Conservation (phyloP, 2,329 filamentous ascomycete genomes). For the Fusarium oxysporum region DNA sequence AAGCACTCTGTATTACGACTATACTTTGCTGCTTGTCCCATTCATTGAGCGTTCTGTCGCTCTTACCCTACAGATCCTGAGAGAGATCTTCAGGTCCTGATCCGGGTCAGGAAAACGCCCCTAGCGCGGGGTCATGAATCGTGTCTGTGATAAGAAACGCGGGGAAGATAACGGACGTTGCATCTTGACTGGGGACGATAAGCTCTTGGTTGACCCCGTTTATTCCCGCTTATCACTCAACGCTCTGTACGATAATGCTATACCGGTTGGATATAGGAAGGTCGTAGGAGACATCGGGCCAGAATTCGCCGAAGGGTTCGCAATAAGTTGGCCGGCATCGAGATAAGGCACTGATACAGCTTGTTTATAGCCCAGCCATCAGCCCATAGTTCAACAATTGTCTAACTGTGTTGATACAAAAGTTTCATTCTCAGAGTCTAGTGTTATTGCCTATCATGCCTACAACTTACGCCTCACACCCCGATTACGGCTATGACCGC, state of each 20-base stretch:
- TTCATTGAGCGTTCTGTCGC: neutral
- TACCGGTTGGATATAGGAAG: neutral
- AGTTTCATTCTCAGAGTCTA: neutral
- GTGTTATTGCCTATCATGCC: neutral
- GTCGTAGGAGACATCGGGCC: neutral
- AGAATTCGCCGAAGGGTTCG: neutral
- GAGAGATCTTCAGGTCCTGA: rapidly evolving
- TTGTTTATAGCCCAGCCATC: neutral
- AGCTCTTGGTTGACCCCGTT: neutral
- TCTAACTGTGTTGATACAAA: neutral
- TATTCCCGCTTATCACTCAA: neutral
- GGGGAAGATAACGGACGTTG: neutral
- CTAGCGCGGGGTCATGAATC: neutral
- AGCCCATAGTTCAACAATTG: neutral
- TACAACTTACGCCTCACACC: neutral
- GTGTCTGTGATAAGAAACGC: neutral
- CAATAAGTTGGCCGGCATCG: neutral
- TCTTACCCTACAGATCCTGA: neutral
- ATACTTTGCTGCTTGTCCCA: neutral
- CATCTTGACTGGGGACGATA: neutral
- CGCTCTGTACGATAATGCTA: rapidly evolving
- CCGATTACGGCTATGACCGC: neutral
- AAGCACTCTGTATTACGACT: rapidly evolving
- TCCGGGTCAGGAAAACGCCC: neutral
- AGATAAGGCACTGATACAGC: neutral